Base-by-base conservation (phyloP, 2,329 filamentous ascomycete species). In the Penicillium nordicum region DNA sequence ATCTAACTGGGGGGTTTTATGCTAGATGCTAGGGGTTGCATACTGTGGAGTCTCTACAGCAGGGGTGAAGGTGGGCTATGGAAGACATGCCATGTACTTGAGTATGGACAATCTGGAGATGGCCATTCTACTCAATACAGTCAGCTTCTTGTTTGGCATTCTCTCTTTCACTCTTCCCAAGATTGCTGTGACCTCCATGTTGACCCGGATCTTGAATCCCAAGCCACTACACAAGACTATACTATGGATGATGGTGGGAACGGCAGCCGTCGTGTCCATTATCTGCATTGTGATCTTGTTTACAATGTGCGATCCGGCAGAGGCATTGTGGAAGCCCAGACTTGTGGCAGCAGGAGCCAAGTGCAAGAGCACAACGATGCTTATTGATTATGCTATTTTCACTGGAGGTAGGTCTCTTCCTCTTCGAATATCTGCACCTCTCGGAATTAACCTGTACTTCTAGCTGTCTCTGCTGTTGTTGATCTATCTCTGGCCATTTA, bases 271-370 rank as follows among this genome's bases (percentile, higher is more conserved):
- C 10, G 66, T 70, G 2, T 63, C 76, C 8, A 53, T 72, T 0
- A 67, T 68, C 8, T 75, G 70, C 41, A 69, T 79, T 18, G 58
- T 78, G 16, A 68, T 79, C 6, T 60, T 79, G 1, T 76, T 79
- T 38, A 75, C 71, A 1, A 76, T 76, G 56, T 81, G 79, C 63
- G 65, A 64, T 2, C 79, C 79, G 0, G 59, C 66, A 0, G 47
- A 53, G 25, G 72, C 76, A 0, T 66, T 75, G 23, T 81, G 79
- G 79, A 63, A 74, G 27, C 57, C 53, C 7, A 50, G 47, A 67
- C 52, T 65, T 10, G 49, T 59, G 5, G 70, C 18, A 61, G 64
- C 2, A 65, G 74, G 42, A 3, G 74, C 71, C 4, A 70, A 40
- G 6, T 80, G 73, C 62, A 72, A 70, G 65, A 67, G 67, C 58